A percentile compares a stretch with the other conserved stretches of the same genome.
phyloP scores from a whole-genome alignment of 257 asterid genomes.

The Salvia splendens region DNA sequence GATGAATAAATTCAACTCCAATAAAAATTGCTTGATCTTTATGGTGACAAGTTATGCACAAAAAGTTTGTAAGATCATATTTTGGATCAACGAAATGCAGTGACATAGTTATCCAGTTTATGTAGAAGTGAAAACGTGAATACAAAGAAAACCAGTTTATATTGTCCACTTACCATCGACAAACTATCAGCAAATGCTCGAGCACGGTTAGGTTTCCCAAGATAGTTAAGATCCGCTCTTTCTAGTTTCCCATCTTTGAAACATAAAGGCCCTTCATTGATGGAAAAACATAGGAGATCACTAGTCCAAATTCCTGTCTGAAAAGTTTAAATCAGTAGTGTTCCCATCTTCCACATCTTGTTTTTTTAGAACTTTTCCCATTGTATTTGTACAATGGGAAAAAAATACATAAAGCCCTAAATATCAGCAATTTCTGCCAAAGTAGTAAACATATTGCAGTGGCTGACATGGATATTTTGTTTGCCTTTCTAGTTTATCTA shows the following conservation, averaged over 20 bases:
- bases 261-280: conserved; percentile 58
- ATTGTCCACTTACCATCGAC: conserved; percentile 66
- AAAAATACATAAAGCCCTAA: not conserved
- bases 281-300: conserved; percentile 70
- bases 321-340: conserved; percentile 23
- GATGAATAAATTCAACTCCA: too few relatives aligned
- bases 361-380: not conserved
- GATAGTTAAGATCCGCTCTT: conserved; percentile 79
- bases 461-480: not conserved
- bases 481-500: conserved; percentile 6
- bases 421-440: conserved; percentile 2
- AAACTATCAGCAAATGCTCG: conserved; percentile 90
- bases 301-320: conserved; percentile 69
- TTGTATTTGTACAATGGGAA: not conserved
- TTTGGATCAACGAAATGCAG: not conserved
- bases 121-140: not conserved
- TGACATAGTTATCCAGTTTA: not conserved
- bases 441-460: not conserved
- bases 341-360: not conserved
- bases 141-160: not conserved
- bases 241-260: conserved; percentile 71
- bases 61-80: not conserved
- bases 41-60: conserved; percentile 3
- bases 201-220: conserved; percentile 77
- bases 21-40: not conserved